A percentile compares a stretch with the other conserved stretches of the same genome.
Evolutionary conservation across 176 grass and related monocot species (phyloP).

Genomic region (Oropetium thomaeum): DNA sequence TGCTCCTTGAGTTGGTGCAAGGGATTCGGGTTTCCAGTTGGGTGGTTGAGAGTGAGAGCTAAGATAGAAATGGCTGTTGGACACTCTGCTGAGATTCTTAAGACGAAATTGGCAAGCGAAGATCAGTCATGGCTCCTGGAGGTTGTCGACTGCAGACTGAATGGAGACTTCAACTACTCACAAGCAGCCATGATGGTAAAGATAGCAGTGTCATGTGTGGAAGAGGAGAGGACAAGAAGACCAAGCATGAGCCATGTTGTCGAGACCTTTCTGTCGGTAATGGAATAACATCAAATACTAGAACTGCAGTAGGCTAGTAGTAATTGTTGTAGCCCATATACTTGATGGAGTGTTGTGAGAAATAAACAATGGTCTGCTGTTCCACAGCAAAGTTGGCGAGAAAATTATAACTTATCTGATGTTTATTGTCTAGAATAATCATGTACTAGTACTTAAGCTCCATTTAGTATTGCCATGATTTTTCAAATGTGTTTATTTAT

Average conservation of each 20-base stretch:
- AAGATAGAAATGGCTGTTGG: conserved; percentile 28
- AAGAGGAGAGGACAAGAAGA: conserved; percentile 46
- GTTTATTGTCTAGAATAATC: background rate
- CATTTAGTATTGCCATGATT: background rate
- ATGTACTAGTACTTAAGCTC: background rate
- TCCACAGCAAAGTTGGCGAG: background rate
- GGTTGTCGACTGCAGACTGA: conserved; percentile 36
- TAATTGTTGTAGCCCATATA: background rate
- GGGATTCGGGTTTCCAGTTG: conserved; percentile 39
- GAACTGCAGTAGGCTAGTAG: no score
- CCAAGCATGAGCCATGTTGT: conserved; percentile 44
- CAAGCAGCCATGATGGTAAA: conserved; percentile 37
- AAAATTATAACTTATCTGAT: background rate
- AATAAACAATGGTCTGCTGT: background rate
- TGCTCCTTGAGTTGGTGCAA: conserved; percentile 56
- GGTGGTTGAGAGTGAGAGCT: conserved; percentile 4
- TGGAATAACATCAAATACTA: background rate
- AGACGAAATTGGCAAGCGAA: conserved; percentile 30
- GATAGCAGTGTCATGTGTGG: conserved; percentile 46
- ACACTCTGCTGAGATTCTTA: conserved; percentile 13
- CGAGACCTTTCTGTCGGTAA: conserved; percentile 22
- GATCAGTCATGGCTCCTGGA: conserved; percentile 41
- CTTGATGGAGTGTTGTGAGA: background rate
- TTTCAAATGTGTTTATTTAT: background rate
- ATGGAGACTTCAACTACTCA: conserved; percentile 35